Conservation (phyloP, 805 yeast species). For the Spathaspora hagerdaliae region DNA sequence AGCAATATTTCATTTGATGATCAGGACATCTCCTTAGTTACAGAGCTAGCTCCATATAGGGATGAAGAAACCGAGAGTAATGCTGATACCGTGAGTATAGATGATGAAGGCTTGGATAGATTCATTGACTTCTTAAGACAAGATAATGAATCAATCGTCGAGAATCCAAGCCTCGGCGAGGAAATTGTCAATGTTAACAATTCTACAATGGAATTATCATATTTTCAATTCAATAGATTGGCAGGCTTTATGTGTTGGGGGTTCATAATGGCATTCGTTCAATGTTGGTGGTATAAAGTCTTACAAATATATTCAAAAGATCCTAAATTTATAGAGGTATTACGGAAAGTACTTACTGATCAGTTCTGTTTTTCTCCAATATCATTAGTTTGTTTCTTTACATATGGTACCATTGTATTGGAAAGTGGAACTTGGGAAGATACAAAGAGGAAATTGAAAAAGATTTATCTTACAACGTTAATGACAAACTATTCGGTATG, state of each 20-base stretch:
- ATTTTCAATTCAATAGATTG: conserved; percentile 66
- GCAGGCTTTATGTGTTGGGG: conserved; percentile 88
- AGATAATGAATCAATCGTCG: conserved; percentile 18
- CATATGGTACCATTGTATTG: conserved; percentile 76
- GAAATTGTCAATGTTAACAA: not conserved
- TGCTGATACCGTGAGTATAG: conserved; percentile 5
- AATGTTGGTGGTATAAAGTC: conserved; percentile 84
- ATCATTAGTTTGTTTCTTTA: conserved; percentile 73
- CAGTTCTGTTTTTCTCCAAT: conserved; percentile 88
- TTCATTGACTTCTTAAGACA: conserved; percentile 31
- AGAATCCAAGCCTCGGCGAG: not conserved
- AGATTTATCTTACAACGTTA: conserved; percentile 63
- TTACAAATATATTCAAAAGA: conserved; percentile 78
- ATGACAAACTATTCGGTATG: conserved; percentile 70
- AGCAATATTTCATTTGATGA: conserved; percentile 17
- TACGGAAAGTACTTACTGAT: conserved; percentile 84
- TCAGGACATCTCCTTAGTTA: conserved; percentile 8
- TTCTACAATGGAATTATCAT: conserved; percentile 21
- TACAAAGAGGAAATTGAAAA: conserved; percentile 58
- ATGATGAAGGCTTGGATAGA: conserved; percentile 18
- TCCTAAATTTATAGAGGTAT: conserved; percentile 78
- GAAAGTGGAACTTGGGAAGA: conserved; percentile 70
- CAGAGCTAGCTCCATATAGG: not conserved
- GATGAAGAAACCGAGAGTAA: conserved; percentile 8
- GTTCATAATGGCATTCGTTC: conserved; percentile 72